Conservation (phyloP, 192 early-diverging fungal species). For the Funneliformis geosporum region DNA sequence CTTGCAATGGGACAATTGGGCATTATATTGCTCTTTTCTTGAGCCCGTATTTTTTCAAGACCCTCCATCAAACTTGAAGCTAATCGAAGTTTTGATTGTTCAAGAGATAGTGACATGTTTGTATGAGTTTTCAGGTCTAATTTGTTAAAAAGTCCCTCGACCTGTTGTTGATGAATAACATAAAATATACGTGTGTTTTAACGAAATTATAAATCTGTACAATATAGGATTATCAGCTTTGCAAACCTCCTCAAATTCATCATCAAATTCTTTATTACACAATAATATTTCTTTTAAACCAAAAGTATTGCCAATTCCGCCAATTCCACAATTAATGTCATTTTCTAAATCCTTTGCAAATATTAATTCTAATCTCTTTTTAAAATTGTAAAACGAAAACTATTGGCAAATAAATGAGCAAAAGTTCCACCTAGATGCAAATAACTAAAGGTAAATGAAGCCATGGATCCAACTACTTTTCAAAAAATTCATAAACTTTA, state of each 20-base stretch:
- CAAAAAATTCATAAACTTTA: not conserved
- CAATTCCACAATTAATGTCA: not conserved
- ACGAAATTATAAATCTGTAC: not conserved
- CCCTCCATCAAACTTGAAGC: no score
- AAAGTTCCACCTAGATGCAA: not conserved
- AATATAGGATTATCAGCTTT: not conserved
- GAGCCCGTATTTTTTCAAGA: no score
- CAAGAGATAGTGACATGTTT: no score
- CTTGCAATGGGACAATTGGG: no score
- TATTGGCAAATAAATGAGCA: not conserved
- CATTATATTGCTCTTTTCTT: no score
- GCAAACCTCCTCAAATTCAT: constrained; percentile 1
- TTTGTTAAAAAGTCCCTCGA: no score
- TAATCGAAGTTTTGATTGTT: no score
- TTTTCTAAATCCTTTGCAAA: not conserved
- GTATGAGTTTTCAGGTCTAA: no score
- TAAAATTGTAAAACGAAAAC: not conserved
- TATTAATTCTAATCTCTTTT: not conserved
- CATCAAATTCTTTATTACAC: not conserved
- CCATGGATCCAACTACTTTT: not conserved
- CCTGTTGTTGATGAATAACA: not conserved
- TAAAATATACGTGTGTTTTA: not conserved
- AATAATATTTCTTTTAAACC: not conserved
- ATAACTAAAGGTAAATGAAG: not conserved
- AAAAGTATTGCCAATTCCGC: not conserved